Base-by-base conservation (phyloP, 2,329 filamentous ascomycete species). In the Thermomyces lanuginosus region DNA sequence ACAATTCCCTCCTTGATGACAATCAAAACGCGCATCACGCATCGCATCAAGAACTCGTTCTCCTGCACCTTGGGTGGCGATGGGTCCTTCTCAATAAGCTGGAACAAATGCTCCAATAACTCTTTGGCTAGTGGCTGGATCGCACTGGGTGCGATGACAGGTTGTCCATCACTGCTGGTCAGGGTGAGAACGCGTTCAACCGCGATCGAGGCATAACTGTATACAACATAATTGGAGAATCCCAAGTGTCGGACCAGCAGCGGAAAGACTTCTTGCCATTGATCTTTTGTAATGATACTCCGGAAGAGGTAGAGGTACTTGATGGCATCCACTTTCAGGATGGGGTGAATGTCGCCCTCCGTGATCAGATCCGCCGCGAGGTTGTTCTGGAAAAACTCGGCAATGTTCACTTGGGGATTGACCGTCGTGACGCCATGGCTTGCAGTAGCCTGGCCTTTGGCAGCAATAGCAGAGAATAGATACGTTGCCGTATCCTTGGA, bases 401-500 rank as follows among this genome's bases (percentile, higher is more conserved):
- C 75, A 14, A 98, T 78, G 42, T 92, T 76, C 39, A 95, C 76
- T 20, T 77, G 58, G n/a, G 69, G 63, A 53, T 95, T 98, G 35
- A 89, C 80, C 8, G 73, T 83, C 51, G 84, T 83, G 28, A 95
- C 81, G 51, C 91, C 89, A 42, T 92, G 81, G 0, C 74, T 78
- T 5, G 82, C 69, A 3, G 89, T 95, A 16, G 86, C 74, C 16
- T 73, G 69, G 28, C 89, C 89, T 59, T 92, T 92, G 21, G 84
- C 82, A 9, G 89, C 89, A 41, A 95, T 82, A 4, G 89, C 82
- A 19, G 89, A 73, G 62, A 91, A 98, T 9, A 98, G 70, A 46
- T 95, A 95, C 31, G 93, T 76, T n/a, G 89, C 89, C 1, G 86
- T 95, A 46, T 98, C 89, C 60, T 98, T 98, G 25, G 83, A 75